phyloP scores from a whole-genome alignment of 1,284 basidiomycete species.

The Puccinia novopanici region DNA sequence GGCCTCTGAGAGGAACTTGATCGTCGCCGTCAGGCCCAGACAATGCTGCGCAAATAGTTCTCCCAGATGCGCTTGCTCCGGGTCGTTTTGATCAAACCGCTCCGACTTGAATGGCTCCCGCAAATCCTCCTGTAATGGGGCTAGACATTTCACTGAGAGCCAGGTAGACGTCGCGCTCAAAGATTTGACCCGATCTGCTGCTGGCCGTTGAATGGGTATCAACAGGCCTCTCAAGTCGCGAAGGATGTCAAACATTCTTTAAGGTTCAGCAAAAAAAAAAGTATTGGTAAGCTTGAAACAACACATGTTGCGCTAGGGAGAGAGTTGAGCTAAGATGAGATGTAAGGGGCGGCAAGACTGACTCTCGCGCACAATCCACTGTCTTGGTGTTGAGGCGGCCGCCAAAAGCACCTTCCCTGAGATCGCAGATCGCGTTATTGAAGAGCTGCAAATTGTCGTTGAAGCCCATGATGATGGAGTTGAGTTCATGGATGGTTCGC shows the following conservation, averaged over 20 bases:
- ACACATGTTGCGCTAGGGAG: background rate
- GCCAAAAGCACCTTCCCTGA: constrained; percentile 49
- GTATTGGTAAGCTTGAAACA: background rate
- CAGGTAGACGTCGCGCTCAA: constrained; percentile 5
- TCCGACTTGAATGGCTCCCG: constrained; percentile 40
- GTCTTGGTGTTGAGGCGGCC: constrained; percentile 45
- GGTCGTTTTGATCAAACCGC: constrained; percentile 34
- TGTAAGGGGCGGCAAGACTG: background rate
- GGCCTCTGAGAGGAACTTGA: constrained; percentile 15
- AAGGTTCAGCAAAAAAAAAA: constrained; percentile 8
- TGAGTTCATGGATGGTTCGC: constrained; percentile 35
- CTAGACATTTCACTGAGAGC: constrained; percentile 25
- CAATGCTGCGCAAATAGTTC: constrained; percentile 24
- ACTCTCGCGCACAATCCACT: constrained; percentile 20
- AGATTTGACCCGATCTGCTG: constrained; percentile 4
- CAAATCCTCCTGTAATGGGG: background rate
- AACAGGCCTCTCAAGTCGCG: constrained; percentile 17
- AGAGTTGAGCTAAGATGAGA: background rate
- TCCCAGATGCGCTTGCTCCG: constrained; percentile 15
- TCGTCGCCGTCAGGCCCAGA: constrained; percentile 8
- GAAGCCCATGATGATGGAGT: constrained; percentile 31
- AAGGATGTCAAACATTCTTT: constrained; percentile 31
- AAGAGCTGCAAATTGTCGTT: constrained; percentile 31
- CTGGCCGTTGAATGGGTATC: constrained; percentile 14
- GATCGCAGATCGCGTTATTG: constrained; percentile 40